Conservation (phyloP, 306 rosid species). For the Casuarina cunninghamiana region DNA sequence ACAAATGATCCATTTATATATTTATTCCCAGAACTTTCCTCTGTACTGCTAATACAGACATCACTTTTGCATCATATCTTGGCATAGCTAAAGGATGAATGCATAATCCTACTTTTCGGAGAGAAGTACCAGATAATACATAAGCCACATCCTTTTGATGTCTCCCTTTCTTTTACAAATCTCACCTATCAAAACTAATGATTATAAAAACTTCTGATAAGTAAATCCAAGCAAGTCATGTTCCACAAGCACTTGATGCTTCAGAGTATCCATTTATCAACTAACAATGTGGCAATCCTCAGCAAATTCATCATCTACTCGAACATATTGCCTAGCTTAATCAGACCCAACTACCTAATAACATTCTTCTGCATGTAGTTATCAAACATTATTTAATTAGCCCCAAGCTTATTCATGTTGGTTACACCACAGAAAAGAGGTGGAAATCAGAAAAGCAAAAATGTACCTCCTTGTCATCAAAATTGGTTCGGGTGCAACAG, state of each 20-base stretch:
- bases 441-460: background rate
- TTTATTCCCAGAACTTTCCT: too few species aligned
- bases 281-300: background rate
- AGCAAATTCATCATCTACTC: background rate
- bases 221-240: background rate
- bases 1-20: too few species aligned
- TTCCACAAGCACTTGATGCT: background rate
- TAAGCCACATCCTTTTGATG: background rate
- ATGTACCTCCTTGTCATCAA: conserved; percentile 73
- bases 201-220: background rate
- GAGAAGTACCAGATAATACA: background rate
- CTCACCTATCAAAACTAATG: background rate
- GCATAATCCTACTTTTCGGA: too few species aligned
- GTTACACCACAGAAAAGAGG: background rate
- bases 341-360: background rate
- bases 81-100: background rate
- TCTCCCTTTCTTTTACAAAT: background rate
- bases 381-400: background rate
- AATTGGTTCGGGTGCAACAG: conserved; percentile 61
- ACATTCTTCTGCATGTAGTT: background rate
- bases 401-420: background rate
- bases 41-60: background rate
- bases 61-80: background rate
- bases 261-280: background rate
- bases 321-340: background rate